Evolutionary conservation across 2,329 filamentous ascomycete species (phyloP), one percentile per base, ranked within the genome.

Genomic region (Penicillium fuscoglaucum): DNA sequence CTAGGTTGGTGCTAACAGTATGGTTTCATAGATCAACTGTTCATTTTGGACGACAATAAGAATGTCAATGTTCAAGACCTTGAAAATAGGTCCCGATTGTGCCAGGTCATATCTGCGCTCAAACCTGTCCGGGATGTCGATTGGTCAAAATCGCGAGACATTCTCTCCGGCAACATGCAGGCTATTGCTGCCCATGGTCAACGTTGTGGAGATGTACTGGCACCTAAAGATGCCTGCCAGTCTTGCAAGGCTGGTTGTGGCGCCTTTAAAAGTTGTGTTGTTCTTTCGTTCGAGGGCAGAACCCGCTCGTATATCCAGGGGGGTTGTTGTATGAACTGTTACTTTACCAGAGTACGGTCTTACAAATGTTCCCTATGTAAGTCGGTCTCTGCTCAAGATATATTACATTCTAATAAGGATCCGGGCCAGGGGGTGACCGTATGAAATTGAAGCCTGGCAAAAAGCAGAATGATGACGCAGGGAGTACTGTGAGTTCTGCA

Each of bases 161-260:
- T 0, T 21, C 10, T 21, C n/a, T 1, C 0, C 6, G 0, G 1
- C 12, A 13, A 7, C 12, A 1, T 0, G 8, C 2, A 21, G 12
- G 39, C 19, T 8, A 1, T 41, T 26, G 26, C 26, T 19, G 28
- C 28, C 6, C 26, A 31, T 28, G 26, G 2, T n/a, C 44, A 46
- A 17, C n/a, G 26, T 7, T 28, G 24, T 46, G 44, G 44, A 46
- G 17, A 28, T 13, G 13, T 46, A 19, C 2, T 28, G 6, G 4
- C 24, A 45, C 3, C 1, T 4, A 26, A 2, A 31, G 29, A 31
- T 5, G 12, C 29, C 29, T 31, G 29, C 29, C 4, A 12, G 3
- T 5, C 0, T 31, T 31, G 29, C 29, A 31, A 31, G 10, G 0
- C 0, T 12, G 29, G 29, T 5, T 1, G 0, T 31, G 29, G 29